Evolutionary conservation across 176 grass and related monocot genomes (phyloP), one percentile per base, ranked within the genome.

Genomic region (Pontederia crassipes): DNA sequence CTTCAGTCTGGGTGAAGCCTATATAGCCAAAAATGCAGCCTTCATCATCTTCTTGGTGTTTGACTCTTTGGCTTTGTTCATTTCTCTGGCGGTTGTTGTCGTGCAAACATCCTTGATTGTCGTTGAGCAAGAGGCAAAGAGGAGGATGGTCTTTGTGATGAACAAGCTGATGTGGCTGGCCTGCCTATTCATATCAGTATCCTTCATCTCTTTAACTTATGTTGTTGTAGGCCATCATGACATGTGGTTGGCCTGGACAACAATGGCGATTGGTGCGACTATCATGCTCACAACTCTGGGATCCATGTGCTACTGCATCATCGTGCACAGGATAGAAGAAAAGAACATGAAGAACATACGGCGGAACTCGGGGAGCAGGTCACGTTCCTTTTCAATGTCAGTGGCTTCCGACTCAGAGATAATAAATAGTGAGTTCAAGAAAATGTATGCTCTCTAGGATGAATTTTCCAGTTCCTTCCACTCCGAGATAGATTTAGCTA

Each of bases 21-120:
- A 35, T 29, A 29, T 60, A 8, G 58, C 58, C 8, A 60, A 60
- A 8, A 60, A 60, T 35, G 58, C 58, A 60, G 58, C 58, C 28
- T 60, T 60, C 58, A 60, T 60, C 58, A 60, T 60, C 58, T 60
- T 60, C 35, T 60, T 60, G 12, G 28, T 60, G 13, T 60, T 60
- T 11, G 58, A 60, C 28, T 60, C 58, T 14, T 60, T 60, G 58
- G 58, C 58, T 14, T 13, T 60, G 13, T 60, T 60, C 58, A 60
- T 60, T 28, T 60, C 58, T 32, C 28, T 60, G 14, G 58, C 58
- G 7, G 58, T 60, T 24, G 58, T 60, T 12, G 58, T 60, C 28
- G 58, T 60, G 11, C 58, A 60, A 29, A 60, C 58, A 32, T 60
- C 58, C 24, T 60, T 60, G 28, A 60, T 60, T 32, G 58, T 60